A percentile compares a stretch with the other conserved stretches of the same genome.
Conservation (phyloP, 495 filamentous ascomycete genomes). For the Thermothielavioides terrestris region DNA sequence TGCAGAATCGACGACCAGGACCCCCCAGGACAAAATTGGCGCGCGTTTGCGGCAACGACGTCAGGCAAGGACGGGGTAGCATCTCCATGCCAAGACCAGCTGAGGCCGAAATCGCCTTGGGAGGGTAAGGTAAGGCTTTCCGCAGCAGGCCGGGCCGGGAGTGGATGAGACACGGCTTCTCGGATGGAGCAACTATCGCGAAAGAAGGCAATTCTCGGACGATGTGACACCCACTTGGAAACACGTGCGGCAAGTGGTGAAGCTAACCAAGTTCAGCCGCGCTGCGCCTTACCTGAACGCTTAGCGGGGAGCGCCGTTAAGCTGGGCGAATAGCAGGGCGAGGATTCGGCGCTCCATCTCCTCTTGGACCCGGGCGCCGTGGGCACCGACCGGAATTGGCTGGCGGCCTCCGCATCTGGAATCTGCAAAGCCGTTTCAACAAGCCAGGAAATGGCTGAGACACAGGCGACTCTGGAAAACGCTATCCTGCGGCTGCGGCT, state of each 20-base stretch:
- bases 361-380: neutral
- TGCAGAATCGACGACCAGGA: neutral
- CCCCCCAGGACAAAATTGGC: neutral
- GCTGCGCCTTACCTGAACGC: slow-evolving; percentile 14
- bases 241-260: neutral
- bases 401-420: slow-evolving; percentile 8
- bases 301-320: slow-evolving; percentile 4
- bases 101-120: slow-evolving; percentile 10
- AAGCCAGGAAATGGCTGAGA: neutral
- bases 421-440: neutral
- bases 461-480: neutral
- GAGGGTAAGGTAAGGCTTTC: slow-evolving; percentile 16
- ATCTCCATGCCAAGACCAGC: slow-evolving; percentile 11
- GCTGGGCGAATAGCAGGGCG: slow-evolving; percentile 7
- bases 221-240: slow-evolving; percentile 1
- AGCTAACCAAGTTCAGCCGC: slow-evolving; percentile 1
- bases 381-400: neutral
- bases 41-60: slow-evolving; percentile 10
- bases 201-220: neutral
- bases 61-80: neutral
- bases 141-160: neutral
- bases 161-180: neutral
- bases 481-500: slow-evolving; percentile 5
- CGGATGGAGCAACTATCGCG: slow-evolving; percentile 21
- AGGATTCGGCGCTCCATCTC: slow-evolving; percentile 2